A percentile compares a stretch with the other conserved stretches of the same genome.
Evolutionary conservation across 179 eudicot genomes (phyloP).

Genomic region (Heliamphora pulchella): DNA sequence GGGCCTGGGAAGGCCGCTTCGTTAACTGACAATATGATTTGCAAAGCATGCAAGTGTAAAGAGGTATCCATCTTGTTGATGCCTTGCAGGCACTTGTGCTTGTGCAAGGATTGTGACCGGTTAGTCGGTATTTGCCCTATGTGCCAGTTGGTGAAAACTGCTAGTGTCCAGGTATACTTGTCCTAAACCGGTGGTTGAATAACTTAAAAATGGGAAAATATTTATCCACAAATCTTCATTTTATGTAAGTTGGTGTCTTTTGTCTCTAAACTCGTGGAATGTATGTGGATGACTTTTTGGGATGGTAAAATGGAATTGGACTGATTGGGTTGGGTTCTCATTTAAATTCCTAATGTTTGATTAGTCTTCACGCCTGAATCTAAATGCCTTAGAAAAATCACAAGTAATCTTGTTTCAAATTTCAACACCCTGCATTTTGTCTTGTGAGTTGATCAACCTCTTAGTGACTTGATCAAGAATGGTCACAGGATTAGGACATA

Average conservation of each 20-base stretch:
- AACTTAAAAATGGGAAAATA: neutral
- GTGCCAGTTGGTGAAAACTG: conserved; percentile 55
- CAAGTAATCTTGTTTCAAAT: too few relatives aligned
- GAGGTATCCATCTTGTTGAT: conserved; percentile 60
- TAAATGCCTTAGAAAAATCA: too few relatives aligned
- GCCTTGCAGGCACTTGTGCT: conserved; percentile 83
- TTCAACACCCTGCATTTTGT: too few relatives aligned
- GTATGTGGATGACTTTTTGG: neutral
- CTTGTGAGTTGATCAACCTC: too few relatives aligned
- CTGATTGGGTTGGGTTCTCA: neutral
- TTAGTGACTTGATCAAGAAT: too few relatives aligned
- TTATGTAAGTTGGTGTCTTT: neutral
- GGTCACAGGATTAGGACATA: too few relatives aligned
- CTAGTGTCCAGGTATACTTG: conserved; percentile 66
- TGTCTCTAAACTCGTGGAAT: neutral
- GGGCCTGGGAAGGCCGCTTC: conserved; percentile 30
- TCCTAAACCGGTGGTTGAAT: conserved; percentile 31
- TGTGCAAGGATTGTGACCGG: conserved; percentile 70
- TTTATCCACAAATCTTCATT: neutral
- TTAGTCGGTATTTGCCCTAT: conserved; percentile 55
- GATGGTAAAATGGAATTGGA: conserved; percentile 15
- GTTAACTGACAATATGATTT: conserved; percentile 32
- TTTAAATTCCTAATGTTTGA: too few relatives aligned
- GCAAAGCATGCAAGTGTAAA: conserved; percentile 53
- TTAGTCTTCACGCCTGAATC: too few relatives aligned